Base-by-base conservation (phyloP, 352 stramenopile species). In the Globisporangium spinosum region DNA sequence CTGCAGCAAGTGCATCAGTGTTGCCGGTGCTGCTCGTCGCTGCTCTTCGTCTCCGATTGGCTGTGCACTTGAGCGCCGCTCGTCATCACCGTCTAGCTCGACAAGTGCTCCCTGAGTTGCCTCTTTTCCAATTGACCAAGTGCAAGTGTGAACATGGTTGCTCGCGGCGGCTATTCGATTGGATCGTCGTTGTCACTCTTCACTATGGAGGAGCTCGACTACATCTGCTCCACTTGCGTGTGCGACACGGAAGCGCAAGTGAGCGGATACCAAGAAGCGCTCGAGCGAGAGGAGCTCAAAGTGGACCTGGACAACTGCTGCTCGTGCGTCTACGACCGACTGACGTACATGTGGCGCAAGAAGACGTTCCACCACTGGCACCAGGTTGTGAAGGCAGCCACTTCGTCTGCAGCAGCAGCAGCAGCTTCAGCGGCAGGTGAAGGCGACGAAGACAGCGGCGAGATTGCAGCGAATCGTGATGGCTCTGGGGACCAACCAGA, bases 321-420 rank as follows among this genome's bases (percentile, higher is more conserved):
- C 64, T 75, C 81, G 20, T 92, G 84, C 54, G 72, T 88, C 7
- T 86, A 90, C 65, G 79, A 90, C 67, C 82, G 84, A 8, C 70
- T 90, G 56, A 88, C 77, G 40, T 89, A 90, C 67, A 84, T 90
- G 77, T 86, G 80, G 74, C 79, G 82, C 65, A 92, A 92, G 75
- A 89, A 90, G 71, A 88, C 76, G 2, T 92, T 92, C 65, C 77
- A 90, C 65, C 82, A 87, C 68, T 92, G 82, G 84, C 76, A 79
- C 20, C 77, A 89, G 62, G 70, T 71, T 2, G 76, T 84, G 38
- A 73, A 64, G 58, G 65, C 61, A 20, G 49, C 40, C 59, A 63
- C 29, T 1, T 68, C 40, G 56, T 67, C 25, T 58, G 65, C 49
- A 67, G 58, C 23, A 51, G 65, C 49, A 67, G 58, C 23, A 51